These are phyloP conservation scores for Medicago arabica DNA, from an alignment of 306 rosid genomes.

Conservation along the genomic window DNA sequence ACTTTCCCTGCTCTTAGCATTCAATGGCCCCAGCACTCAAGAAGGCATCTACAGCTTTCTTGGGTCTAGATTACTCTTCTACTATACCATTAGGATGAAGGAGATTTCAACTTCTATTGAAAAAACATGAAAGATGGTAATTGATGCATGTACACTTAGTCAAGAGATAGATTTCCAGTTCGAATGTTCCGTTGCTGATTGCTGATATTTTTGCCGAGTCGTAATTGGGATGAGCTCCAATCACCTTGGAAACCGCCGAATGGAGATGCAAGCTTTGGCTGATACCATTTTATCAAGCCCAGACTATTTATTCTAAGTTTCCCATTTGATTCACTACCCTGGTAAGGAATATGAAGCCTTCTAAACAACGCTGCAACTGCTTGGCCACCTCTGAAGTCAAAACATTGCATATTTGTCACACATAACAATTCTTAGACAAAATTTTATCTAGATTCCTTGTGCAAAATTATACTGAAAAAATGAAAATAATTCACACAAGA, in stretches of 20 bases:
- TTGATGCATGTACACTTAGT: conserved; percentile 47
- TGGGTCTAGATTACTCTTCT: conserved; percentile 47
- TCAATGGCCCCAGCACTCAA: conserved; percentile 52
- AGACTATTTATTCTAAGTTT: conserved; percentile 75
- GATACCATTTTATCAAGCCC: conserved; percentile 75
- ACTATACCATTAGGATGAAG: conserved; percentile 50
- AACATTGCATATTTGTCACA: conserved; percentile 40
- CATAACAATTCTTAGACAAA: conserved; percentile 34
- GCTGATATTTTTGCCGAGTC: conserved; percentile 67
- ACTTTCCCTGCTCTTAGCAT: conserved; percentile 44
- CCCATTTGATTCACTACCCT: conserved; percentile 78
- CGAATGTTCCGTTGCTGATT: conserved; percentile 86
- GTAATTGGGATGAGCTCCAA: conserved; percentile 60
- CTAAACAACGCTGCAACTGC: conserved; percentile 75
- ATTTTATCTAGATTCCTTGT: conserved; percentile 4
- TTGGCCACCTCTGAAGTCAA: conserved; percentile 76
- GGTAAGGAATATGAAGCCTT: conserved; percentile 78
- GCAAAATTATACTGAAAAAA: background rate
- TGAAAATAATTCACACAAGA: conserved; percentile 14
- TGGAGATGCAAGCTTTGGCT: conserved; percentile 76
- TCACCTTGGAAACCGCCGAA: conserved; percentile 70
- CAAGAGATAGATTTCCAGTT: conserved; percentile 66
- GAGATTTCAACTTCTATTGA: conserved; percentile 44
- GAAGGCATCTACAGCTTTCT: conserved; percentile 48
- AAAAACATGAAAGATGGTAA: conserved; percentile 45